Evolutionary conservation across 805 yeast genomes (phyloP), one percentile per base, ranked within the genome.

Genomic region (Jamesozyma rosinii): DNA sequence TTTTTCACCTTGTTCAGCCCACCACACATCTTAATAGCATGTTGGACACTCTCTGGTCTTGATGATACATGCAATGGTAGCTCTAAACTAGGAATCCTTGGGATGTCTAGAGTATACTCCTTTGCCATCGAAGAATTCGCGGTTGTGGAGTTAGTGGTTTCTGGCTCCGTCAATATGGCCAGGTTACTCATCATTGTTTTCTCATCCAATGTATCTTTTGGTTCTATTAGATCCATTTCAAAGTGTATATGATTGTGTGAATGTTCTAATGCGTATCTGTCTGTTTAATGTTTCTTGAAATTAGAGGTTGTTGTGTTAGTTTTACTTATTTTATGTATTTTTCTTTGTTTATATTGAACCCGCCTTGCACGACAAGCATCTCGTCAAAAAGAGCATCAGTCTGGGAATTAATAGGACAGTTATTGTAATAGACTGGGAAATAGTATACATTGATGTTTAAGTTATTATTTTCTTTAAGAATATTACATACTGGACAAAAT

Each of bases 81-180:
- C 55, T 89, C 97, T 15, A 89, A 74, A 2, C 89, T 75, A 4
- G 83, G 71, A 20, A 78, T 77, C 51, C 79, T 78, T 8, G 95
- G 92, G 1, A 84, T 70, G 51, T 84, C 92, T 55, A 85, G 61
- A 10, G 83, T 72, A 55, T 72, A 74, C 49, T 72, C 75, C 38
- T 72, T 70, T 1, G 84, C 85, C 17, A 53, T 15, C 2, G 49
- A 44, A 17, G n/a, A 11, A 11, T 30, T 30, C n/a, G 14, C n/a
- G n/a, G 33, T 17, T 5, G n/a, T n/a, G 6, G 6, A 6, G 17
- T 13, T n/a, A 5, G 6, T 17, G 6, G 17, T 13, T 19, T 5
- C 15, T 20, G 37, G 37, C 14, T 35, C 17, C 8, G 24, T 20
- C 4, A 35, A 20, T 20, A 20, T 22, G 4, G 21, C 27, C 15